phyloP scores from a whole-genome alignment of 371 early-diverging fungal genomes.

The Thermomucor indicae-seudaticae region DNA sequence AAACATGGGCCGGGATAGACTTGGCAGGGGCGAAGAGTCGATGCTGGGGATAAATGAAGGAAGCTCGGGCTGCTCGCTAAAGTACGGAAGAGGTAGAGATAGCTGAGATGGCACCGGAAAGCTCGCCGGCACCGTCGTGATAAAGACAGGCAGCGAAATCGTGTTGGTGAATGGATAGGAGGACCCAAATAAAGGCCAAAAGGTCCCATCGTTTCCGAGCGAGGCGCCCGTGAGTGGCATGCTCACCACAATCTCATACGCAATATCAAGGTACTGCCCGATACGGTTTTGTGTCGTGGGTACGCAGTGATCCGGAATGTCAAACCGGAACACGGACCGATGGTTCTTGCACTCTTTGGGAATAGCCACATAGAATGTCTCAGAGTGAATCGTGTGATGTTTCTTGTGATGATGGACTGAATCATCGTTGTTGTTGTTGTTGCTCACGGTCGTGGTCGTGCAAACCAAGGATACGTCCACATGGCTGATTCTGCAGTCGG shows the following conservation, averaged over 20 bases:
- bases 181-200: conserved; percentile 2
- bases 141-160: conserved; percentile 9
- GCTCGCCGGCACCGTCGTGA: conserved; percentile 14
- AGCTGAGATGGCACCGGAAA: conserved; percentile 12
- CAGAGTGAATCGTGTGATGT: conserved; percentile 23
- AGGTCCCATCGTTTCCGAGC: conserved; percentile 11
- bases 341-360: conserved; percentile 24
- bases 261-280: conserved; percentile 21
- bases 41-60: conserved; percentile 32
- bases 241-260: conserved; percentile 24
- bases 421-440: background rate
- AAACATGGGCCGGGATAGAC: conserved; percentile 18
- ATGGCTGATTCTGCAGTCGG: conserved; percentile 29
- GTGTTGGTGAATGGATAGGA: conserved; percentile 3
- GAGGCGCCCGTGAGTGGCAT: conserved; percentile 13
- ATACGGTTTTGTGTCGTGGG: conserved; percentile 26
- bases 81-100: conserved; percentile 6
- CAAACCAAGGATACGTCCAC: conserved; percentile 28
- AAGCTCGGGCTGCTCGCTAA: conserved; percentile 9
- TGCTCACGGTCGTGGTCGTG: conserved; percentile 4
- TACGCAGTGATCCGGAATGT: conserved; percentile 23
- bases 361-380: conserved; percentile 29
- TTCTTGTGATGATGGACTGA: too few relatives aligned
- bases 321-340: conserved; percentile 29
- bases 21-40: conserved; percentile 34